Evolutionary conservation across 176 grass and related monocot genomes (phyloP).

Genomic region (Carex parvula): DNA sequence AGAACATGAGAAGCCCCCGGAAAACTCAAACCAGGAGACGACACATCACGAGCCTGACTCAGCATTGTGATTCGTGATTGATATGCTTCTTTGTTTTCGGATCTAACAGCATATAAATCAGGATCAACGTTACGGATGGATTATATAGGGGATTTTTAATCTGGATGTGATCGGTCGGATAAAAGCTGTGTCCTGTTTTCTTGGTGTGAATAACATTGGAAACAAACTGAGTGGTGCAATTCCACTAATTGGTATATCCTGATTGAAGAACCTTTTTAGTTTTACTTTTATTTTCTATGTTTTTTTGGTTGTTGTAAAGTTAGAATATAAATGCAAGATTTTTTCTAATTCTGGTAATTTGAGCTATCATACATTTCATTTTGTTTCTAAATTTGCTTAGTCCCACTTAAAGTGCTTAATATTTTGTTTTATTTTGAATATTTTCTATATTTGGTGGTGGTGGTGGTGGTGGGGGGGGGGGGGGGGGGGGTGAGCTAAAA

Average conservation of each 20-base stretch:
- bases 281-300: neutral
- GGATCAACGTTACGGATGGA: neutral
- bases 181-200: neutral
- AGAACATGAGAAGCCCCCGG: slow-evolving; percentile 27
- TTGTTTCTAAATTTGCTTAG: neutral
- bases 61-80: neutral
- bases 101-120: neutral
- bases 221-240: neutral
- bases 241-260: neutral
- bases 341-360: neutral
- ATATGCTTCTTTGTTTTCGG: neutral
- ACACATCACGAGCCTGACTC: neutral
- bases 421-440: neutral
- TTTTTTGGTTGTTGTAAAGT: slow-evolving; percentile 1
- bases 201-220: neutral
- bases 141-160: neutral
- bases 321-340: neutral
- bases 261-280: neutral
- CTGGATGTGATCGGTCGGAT: neutral
- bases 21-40: slow-evolving; percentile 27
- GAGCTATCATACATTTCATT: neutral
- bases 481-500: too few relatives aligned
- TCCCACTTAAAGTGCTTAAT: neutral
- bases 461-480: too few relatives aligned
- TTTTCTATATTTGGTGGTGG: neutral